Conservation (phyloP, 805 yeast genomes). For the Nakazawaea sp. region DNA sequence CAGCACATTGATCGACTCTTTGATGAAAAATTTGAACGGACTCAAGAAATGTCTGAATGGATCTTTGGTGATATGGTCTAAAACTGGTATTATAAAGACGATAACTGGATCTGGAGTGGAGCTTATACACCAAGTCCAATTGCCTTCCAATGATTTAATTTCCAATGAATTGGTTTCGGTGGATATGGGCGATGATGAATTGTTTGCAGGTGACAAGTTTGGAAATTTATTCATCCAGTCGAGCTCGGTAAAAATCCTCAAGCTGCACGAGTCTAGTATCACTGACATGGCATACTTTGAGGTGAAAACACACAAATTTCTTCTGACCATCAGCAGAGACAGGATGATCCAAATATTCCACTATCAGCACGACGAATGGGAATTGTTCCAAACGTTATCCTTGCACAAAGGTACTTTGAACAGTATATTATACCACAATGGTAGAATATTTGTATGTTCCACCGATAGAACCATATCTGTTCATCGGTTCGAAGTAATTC, state of each 20-base stretch:
- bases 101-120: constrained; percentile 14
- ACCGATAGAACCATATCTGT: constrained; percentile 55
- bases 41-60: constrained; percentile 26
- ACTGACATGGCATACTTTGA: constrained; percentile 36
- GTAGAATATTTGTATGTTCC: constrained; percentile 43
- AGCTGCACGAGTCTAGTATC: constrained; percentile 47
- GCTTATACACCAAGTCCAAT: constrained; percentile 13
- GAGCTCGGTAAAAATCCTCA: constrained; percentile 20
- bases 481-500: constrained; percentile 27
- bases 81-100: constrained; percentile 30
- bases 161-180: constrained; percentile 34
- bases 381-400: constrained; percentile 50
- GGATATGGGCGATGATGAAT: constrained; percentile 23
- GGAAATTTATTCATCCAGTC: constrained; percentile 27
- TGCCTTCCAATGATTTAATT: constrained; percentile 22
- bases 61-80: constrained; percentile 33
- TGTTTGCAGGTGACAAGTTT: constrained; percentile 42
- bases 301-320: constrained; percentile 20
- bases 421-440: constrained; percentile 25
- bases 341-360: constrained; percentile 53
- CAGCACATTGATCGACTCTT: constrained; percentile 25
- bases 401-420: constrained; percentile 49
- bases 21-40: constrained; percentile 32
- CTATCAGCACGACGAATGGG: constrained; percentile 32
- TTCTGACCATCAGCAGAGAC: constrained; percentile 50